These are phyloP conservation scores for Whalleya microplaca DNA, from an alignment of 2,329 filamentous ascomycete species.

Conservation along the genomic window DNA sequence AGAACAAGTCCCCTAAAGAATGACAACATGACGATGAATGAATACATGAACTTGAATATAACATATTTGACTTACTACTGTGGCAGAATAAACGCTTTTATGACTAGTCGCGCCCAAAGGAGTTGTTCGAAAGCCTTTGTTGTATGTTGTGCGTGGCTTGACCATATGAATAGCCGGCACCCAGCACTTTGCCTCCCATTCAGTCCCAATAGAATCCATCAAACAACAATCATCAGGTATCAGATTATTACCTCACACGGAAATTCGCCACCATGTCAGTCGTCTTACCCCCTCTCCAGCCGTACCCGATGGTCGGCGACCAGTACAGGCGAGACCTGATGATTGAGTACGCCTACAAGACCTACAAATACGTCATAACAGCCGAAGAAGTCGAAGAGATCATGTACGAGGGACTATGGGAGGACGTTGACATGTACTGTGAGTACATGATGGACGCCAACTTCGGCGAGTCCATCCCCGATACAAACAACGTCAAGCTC, in stretches of 20 bases:
- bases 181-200: background rate
- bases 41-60: too few relatives aligned
- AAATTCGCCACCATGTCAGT: background rate
- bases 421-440: constrained; percentile 12
- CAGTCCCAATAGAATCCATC: background rate
- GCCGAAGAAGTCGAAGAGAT: constrained; percentile 12
- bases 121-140: background rate
- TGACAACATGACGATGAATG: too few relatives aligned
- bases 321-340: constrained; percentile 8
- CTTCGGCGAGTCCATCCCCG: constrained; percentile 7
- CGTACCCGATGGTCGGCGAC: background rate
- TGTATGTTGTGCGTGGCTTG: background rate
- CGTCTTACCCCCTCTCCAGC: background rate
- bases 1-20: too few relatives aligned
- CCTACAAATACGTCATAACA: constrained; percentile 15
- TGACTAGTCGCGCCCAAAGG: too few relatives aligned
- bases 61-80: too few relatives aligned
- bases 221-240: background rate
- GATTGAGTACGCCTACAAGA: constrained; percentile 12
- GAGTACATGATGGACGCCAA: constrained; percentile 12
- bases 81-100: too few relatives aligned
- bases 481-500: constrained; percentile 12
- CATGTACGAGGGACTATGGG: constrained; percentile 2
- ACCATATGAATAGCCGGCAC: background rate
- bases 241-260: background rate